Evolutionary conservation across 768 basidiomycete species (phyloP), one percentile per base, ranked within the genome.

Genomic region (Termitomyces sp.): DNA sequence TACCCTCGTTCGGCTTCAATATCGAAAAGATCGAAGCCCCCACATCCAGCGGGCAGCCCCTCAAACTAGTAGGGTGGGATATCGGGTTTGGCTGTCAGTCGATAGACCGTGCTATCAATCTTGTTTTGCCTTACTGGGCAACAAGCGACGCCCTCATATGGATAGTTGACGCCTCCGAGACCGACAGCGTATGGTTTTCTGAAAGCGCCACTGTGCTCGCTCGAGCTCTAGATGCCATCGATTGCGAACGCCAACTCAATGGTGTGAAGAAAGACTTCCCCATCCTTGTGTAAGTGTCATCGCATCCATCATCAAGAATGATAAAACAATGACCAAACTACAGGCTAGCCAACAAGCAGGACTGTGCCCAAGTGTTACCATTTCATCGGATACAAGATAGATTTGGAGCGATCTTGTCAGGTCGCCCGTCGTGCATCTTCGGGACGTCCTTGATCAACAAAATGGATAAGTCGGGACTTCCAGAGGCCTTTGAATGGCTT

Each of bases 311-410:
- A 5, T 75, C 11, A 44, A 52, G 24, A 30, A 7, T n/a, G 28
- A 43, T 10, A 28, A 55, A n/a, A 54, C 28, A 18, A 20, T 5
- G 20, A n/a, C 16, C 20, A n/a, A 33, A 45, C 40, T 32, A 10
- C 55, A 78, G 76, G 55, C 65, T 87, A 28, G 84, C 82, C 57
- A 86, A 84, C 69, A 87, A 87, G 70, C 79, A 81, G 64, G 85
- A 88, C 69, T 58, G 78, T 40, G 78, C 84, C 13, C 76, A 79
- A 58, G 74, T 77, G 35, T 72, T 81, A 66, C 71, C 77, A 33
- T 67, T 80, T 3, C 74, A 78, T 57, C 77, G 82, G 54, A 75
- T 88, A 16, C 68, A 71, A 8, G 62, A 67, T 33, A 58, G 57
- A 1, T 74, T 76, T 47, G 66, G 70, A 3, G 60, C 61, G 35